Conservation (phyloP, 495 filamentous ascomycete genomes). For the Achaetomiella virescens region DNA sequence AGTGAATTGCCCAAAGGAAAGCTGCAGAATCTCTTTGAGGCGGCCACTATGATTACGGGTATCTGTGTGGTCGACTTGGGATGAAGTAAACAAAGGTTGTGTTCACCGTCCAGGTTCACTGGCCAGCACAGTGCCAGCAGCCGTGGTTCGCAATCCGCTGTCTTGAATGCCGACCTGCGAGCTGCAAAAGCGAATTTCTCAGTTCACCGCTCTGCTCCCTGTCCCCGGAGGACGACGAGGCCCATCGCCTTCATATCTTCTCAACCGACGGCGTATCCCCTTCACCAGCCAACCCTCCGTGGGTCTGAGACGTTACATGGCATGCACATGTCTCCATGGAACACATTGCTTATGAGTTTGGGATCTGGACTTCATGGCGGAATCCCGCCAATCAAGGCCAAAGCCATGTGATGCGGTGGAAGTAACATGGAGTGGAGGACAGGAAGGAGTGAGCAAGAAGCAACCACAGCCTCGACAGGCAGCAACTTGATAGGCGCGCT, state of each 20-base stretch:
- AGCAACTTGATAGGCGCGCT: constrained; percentile 16
- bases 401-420: neutral
- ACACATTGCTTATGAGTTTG: neutral
- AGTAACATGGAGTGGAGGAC: neutral
- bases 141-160: neutral
- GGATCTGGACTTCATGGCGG: neutral
- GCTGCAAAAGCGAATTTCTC: neutral
- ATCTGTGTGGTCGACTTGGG: too few relatives aligned
- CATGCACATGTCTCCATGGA: neutral
- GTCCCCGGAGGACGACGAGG: neutral
- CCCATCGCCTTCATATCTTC: neutral
- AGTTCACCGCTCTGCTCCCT: neutral
- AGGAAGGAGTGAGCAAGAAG: neutral
- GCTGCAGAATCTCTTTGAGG: too few relatives aligned
- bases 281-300: neutral
- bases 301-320: constrained; percentile 1
- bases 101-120: neutral
- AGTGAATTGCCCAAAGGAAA: too few relatives aligned
- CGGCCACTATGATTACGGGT: too few relatives aligned
- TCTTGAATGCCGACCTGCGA: constrained; percentile 1
- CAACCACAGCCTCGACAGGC: neutral
- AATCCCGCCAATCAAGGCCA: constrained; percentile 15
- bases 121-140: neutral
- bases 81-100: neutral
- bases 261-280: neutral